A percentile compares a stretch with the other conserved stretches of the same genome.
phyloP scores from a whole-genome alignment of 73 alveolate species.

The Stentor roeselii region DNA sequence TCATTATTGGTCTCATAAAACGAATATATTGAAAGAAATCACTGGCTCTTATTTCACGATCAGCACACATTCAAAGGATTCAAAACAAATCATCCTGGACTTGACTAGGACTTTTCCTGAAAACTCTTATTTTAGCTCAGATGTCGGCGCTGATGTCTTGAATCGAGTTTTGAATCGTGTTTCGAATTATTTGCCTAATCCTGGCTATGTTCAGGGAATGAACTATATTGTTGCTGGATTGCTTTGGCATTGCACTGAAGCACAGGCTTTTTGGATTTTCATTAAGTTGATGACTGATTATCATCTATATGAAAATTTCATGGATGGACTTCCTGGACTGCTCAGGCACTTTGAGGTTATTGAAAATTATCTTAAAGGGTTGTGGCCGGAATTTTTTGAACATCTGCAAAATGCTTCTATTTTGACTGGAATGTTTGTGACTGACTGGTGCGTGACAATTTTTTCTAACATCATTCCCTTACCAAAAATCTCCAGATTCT shows the following conservation, averaged over 20 bases:
- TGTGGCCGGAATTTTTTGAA: conserved; percentile 26
- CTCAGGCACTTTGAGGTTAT: conserved; percentile 46
- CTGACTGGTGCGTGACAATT: conserved; percentile 51
- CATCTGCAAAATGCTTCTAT: conserved; percentile 33
- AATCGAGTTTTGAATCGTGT: no score
- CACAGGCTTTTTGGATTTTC: conserved; percentile 80
- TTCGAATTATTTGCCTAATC: no score
- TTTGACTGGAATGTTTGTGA: conserved; percentile 56
- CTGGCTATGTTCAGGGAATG: conserved; percentile 86
- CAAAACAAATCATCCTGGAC: no score
- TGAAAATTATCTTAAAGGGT: conserved; percentile 28
- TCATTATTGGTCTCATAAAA: no score
- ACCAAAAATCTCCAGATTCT: no score
- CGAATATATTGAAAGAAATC: no score
- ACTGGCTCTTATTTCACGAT: no score
- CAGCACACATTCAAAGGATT: no score
- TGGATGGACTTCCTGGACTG: conserved; percentile 68
- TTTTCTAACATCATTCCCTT: conserved; percentile 50
- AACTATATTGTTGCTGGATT: conserved; percentile 81
- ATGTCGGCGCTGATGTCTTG: no score
- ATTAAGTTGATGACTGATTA: conserved; percentile 66
- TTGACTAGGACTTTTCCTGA: no score
- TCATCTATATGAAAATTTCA: conserved; percentile 52
- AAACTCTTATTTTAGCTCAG: no score
- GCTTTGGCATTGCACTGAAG: conserved; percentile 67